Evolutionary conservation across 306 rosid species (phyloP), one percentile per base, ranked within the genome.

Genomic region (Trifolium subterraneum): DNA sequence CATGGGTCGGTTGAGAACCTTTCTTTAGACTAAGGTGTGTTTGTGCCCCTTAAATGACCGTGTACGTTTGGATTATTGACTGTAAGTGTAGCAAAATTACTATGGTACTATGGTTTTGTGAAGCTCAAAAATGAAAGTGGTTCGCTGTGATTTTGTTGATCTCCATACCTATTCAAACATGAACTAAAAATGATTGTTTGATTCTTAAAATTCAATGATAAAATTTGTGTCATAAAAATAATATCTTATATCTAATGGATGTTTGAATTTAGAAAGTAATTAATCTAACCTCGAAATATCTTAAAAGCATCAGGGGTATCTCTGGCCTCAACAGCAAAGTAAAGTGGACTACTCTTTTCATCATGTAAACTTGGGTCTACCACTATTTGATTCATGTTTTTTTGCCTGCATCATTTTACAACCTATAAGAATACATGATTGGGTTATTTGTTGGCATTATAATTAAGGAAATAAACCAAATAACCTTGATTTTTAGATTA

Each of bases 301-400:
- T 62, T 73, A 62, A 90, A 90, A 65, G 92, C 85, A 71, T 90
- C 93, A 1, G 96, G 92, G 14, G 60, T 74, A 20, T 84, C 79
- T 65, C 93, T 45, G 11, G 84, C 80, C 75, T 88, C 93, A 41
- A 79, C 88, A 78, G 90, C 86, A 80, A 87, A 88, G 76, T 76
- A 83, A 69, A 90, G 88, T 55, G 88, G 77, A 76, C 75, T 74
- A 8, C 76, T 82, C 47, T 69, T 78, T 59, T 80, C 79, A 42
- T 79, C 23, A 69, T 87, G 82, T 16, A 90, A 82, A 51, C 90
- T 80, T 48, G 85, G 92, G 79, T 88, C 96, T 20, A 87, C 84
- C 50, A 90, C 93, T 7, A 90, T 82, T 78, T 83, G 91, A 61
- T 87, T 80, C 0, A 66, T 61, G 61, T 71, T 66, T 56, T 64